phyloP scores from a whole-genome alignment of 2,329 filamentous ascomycete genomes.

The Pyricularia sp. region DNA sequence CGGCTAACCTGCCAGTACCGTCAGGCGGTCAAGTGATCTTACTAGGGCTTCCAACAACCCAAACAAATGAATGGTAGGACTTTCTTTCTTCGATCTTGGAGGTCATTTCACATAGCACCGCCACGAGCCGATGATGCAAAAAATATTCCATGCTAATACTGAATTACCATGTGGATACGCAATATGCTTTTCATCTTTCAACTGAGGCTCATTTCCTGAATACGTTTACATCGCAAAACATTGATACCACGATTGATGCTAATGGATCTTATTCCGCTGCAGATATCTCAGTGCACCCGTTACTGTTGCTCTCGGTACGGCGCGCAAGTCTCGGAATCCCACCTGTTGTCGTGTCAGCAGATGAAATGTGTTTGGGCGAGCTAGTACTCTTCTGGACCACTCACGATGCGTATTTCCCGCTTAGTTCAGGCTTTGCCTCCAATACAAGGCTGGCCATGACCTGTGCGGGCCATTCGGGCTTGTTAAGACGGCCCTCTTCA shows the following conservation, averaged over 20 bases:
- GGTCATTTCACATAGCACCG: conserved; percentile 4
- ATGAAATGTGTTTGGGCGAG: neutral
- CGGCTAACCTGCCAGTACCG: neutral
- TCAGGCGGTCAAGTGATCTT: neutral
- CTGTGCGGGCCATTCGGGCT: conserved; percentile 73
- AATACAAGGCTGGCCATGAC: conserved; percentile 76
- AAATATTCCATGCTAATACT: conserved; percentile 72
- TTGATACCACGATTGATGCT: conserved; percentile 7
- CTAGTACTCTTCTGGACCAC: conserved; percentile 16
- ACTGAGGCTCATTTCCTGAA: conserved; percentile 45
- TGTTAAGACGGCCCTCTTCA: conserved; percentile 61
- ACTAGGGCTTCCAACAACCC: neutral
- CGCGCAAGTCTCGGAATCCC: conserved; percentile 42
- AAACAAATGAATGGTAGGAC: neutral
- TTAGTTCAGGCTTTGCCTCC: conserved; percentile 55
- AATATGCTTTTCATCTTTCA: conserved; percentile 80
- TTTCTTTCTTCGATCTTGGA: neutral
- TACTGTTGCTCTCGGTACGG: conserved; percentile 34
- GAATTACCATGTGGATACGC: conserved; percentile 58
- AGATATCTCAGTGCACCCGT: neutral
- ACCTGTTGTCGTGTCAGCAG: conserved; percentile 26
- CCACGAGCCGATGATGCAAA: conserved; percentile 51
- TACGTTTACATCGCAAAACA: conserved; percentile 9
- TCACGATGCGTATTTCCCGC: conserved; percentile 66
- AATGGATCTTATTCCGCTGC: conserved; percentile 7